phyloP scores from a whole-genome alignment of 139 green algal species.

The Chlamydomonas sp. region DNA sequence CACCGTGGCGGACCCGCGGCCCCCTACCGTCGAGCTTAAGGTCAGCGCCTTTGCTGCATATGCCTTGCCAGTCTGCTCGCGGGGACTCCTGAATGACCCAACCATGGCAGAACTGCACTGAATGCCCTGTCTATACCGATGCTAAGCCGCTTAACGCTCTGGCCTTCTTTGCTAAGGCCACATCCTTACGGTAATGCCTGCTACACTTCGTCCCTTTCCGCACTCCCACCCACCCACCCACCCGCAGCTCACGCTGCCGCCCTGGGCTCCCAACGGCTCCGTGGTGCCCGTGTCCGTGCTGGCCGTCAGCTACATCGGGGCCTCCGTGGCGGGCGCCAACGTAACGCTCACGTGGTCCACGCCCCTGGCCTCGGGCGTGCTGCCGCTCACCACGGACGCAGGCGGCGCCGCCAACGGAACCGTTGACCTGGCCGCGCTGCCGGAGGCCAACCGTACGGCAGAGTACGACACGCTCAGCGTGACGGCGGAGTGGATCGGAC shows the following conservation, averaged over 20 bases:
- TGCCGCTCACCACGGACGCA: constrained; percentile 15
- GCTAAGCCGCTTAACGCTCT: no score
- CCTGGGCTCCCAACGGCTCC: neutral
- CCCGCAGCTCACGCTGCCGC: constrained; percentile 2
- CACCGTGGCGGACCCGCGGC: constrained; percentile 55
- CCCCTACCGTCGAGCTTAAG: constrained; percentile 58
- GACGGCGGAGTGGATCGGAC: constrained; percentile 52
- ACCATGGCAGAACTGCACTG: neutral
- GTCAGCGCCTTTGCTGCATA: constrained; percentile 8
- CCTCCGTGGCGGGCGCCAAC: constrained; percentile 12
- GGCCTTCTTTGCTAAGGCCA: neutral
- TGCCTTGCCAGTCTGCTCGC: neutral
- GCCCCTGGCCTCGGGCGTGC: constrained; percentile 18
- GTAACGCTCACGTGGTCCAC: constrained; percentile 41
- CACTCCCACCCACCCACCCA: neutral
- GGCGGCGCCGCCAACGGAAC: constrained; percentile 4
- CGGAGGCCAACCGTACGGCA: constrained; percentile 8
- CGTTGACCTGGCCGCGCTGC: constrained; percentile 40
- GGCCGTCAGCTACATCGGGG: constrained; percentile 34
- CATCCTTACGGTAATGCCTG: neutral
- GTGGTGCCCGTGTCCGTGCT: neutral
- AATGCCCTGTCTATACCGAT: neutral
- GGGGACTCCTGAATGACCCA: neutral
- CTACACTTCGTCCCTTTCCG: neutral
- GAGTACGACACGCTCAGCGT: constrained; percentile 37